Base-by-base conservation (phyloP, 2,329 filamentous ascomycete species). In the Stachybotrys chartarum region DNA sequence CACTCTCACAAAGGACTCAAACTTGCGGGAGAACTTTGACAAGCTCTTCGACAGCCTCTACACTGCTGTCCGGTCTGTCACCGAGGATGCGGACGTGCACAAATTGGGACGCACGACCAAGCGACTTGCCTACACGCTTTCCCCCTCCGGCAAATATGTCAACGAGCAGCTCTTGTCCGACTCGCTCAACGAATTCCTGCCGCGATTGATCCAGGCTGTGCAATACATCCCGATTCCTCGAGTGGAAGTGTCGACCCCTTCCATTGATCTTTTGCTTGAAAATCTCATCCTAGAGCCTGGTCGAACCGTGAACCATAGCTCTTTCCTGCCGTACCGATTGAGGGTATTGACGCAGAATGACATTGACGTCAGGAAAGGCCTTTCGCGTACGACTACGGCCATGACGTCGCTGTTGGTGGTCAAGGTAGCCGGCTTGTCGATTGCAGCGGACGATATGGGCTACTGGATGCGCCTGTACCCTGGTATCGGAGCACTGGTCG, bases 221-320 rank as follows among this genome's bases (percentile, higher is more conserved):
- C 91, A 97, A 68, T 91, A 91, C 70, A 75, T 97, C 5, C 93
- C 93, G 0, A 94, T 97, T 53, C 92, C 92, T 0, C 86, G 93
- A 5, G 72, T 97, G n/a, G 93, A 97, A 69, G 78, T 97, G 6
- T 88, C 90, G 1, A 88, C 87, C 4, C 92, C 91, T 0, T 85
- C 89, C 39, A 78, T 96, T 54, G 92, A 97, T 63, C 80, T 97
- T 6, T 75, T 97, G 1, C 75, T 97, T 3, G 93, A 97, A 67
- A 97, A 96, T 60, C 77, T 97, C 35, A 88, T 97, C 57, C 79
- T 97, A 35, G 90, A 97, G 66, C 93, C 93, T 0, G 93, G 93
- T 7, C 79, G 79, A 56, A 95, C 91, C 0, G 79, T 96, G 63
- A 93, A 96, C 68, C 77, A 87, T 58, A 90, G 88, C 3, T 96